phyloP scores from a whole-genome alignment of 257 asterid genomes.

The Solanum paucissectum region DNA sequence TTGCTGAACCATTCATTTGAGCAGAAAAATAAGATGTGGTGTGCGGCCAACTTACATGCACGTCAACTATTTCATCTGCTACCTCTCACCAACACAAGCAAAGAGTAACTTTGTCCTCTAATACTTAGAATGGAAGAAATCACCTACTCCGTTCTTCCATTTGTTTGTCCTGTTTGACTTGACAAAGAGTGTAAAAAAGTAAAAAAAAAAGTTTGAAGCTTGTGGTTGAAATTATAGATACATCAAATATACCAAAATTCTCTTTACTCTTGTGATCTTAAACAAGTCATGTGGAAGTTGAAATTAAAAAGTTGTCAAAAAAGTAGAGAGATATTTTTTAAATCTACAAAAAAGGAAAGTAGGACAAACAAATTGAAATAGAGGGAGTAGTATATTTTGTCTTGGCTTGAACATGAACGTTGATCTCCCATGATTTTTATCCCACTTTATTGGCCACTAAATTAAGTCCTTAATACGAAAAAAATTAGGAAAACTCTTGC shows the following conservation, averaged over 20 bases:
- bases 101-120: neutral
- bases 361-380: neutral
- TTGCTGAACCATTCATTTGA: neutral
- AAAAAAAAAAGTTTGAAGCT: too few species aligned
- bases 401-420: neutral
- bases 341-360: too few species aligned
- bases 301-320: too few species aligned
- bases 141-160: neutral
- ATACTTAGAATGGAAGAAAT: neutral
- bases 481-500: neutral
- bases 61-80: neutral
- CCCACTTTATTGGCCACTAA: neutral
- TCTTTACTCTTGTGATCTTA: too few species aligned
- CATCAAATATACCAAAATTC: too few species aligned
- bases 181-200: neutral
- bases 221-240: too few species aligned
- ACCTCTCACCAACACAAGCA: neutral
- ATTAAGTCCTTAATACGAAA: neutral
- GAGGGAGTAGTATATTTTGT: accelerated
- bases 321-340: too few species aligned
- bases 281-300: too few species aligned
- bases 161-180: neutral
- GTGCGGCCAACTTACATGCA: neutral
- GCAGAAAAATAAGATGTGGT: neutral
- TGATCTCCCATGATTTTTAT: neutral